Evolutionary conservation across 2,329 filamentous ascomycete species (phyloP), one percentile per base, ranked within the genome.

Genomic region (Gaeumannomyces tritici): DNA sequence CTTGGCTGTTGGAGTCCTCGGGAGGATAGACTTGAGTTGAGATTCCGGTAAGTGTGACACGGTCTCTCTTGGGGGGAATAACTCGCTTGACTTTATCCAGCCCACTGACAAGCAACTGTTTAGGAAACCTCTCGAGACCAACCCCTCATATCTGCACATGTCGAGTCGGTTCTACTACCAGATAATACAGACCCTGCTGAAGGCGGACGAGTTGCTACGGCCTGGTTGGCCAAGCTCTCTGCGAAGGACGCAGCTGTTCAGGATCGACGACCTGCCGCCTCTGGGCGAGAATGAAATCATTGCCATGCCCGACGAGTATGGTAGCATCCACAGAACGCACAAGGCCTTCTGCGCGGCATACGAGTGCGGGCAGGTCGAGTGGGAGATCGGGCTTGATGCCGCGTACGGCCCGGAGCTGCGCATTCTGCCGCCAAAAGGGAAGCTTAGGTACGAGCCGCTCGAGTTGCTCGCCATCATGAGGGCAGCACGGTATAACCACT

Each of bases 401-500:
- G 68, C 67, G 18, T 42, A 79, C 67, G 64, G 78, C n/a, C 82
- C 83, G 24, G 79, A 83, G 61, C 84, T 85, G 63, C 78, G 81
- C 11, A 73, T 85, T 24, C 72, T 84, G 7, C 77, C 80, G 15
- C 70, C 76, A 3, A 72, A 2, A 72, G 69, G 2, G 68, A 57
- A 29, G 54, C 31, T 24, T 18, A 56, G n/a, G 5, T 85, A 85
- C 67, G 76, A 76, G 4, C 71, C 77, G 4, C 69, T 81, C 51
- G 83, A 85, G 68, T 73, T 85, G 3, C 70, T 85, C n/a, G 83
- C 83, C 12, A 77, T 84, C 1, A 77, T 85, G 66, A 78, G 82
- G 5, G 81, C 83, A 1, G 70, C 85, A 63, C 76, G 83, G 12
- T 85, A 83, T 68, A 85, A 85, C 62, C 83, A 82, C 65, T 85